phyloP scores from a whole-genome alignment of 257 asterid species.

The Fraxinus excelsior region DNA sequence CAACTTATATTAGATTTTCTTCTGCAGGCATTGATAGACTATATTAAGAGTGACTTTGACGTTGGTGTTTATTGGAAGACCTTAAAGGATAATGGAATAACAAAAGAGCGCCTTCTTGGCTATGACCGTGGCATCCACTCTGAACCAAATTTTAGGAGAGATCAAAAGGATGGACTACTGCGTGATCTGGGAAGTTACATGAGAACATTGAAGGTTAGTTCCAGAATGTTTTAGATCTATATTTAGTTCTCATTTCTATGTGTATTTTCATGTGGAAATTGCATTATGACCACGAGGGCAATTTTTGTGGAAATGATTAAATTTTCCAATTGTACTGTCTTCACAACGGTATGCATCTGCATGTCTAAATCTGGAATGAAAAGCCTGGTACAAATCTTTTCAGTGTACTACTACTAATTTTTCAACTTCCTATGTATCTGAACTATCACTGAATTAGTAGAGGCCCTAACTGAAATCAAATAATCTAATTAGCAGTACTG shows the following conservation, averaged over 20 bases:
- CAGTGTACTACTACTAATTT: neutral
- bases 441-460: neutral
- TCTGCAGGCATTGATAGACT: slow-evolving; percentile 86
- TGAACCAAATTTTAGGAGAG: slow-evolving; percentile 79
- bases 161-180: slow-evolving; percentile 87
- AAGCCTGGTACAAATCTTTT: neutral
- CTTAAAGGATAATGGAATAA: slow-evolving; percentile 88
- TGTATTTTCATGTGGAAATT: neutral
- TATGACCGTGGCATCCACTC: slow-evolving; percentile 95
- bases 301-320: slow-evolving; percentile 9
- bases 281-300: neutral
- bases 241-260: neutral
- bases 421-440: neutral
- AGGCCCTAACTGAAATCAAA: neutral
- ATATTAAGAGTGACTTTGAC: slow-evolving; percentile 81
- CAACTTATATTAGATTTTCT: slow-evolving; percentile 14
- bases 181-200: slow-evolving; percentile 92
- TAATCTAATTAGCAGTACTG: neutral
- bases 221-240: neutral
- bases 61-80: slow-evolving; percentile 88
- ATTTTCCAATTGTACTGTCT: slow-evolving; percentile 14
- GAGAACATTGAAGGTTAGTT: slow-evolving; percentile 87
- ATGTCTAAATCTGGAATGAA: neutral
- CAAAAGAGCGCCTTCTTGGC: slow-evolving; percentile 95
- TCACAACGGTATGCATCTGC: slow-evolving; percentile 11